Percentiles rank a stretch among this genome's conserved stretches.
phyloP scores from a whole-genome alignment of 176 grass and related monocot genomes.

The Pontederia crassipes region DNA sequence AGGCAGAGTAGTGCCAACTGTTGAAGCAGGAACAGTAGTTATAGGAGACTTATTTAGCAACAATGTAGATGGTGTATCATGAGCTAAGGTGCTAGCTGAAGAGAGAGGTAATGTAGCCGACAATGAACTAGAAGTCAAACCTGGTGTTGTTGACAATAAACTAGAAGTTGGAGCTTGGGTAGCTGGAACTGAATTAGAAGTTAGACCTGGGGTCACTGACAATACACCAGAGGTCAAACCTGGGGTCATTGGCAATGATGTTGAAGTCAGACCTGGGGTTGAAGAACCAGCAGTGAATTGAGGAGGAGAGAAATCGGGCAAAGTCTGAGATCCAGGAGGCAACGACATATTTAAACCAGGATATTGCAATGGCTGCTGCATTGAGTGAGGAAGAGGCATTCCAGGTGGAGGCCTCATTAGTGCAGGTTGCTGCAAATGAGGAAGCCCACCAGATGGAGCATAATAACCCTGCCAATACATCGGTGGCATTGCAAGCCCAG shows the following conservation, averaged over 20 bases:
- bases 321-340: conserved; percentile 52
- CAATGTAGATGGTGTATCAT: conserved; percentile 42
- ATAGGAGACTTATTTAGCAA: conserved; percentile 30
- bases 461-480: conserved; percentile 82
- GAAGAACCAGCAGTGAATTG: conserved; percentile 38
- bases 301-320: conserved; percentile 55
- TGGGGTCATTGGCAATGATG: too few species aligned
- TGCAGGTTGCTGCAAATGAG: conserved; percentile 58
- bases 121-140: conserved; percentile 27
- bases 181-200: conserved; percentile 1
- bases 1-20: conserved; percentile 32
- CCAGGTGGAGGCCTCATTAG: conserved; percentile 45
- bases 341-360: conserved; percentile 43
- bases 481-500: conserved; percentile 37
- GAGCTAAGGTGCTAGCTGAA: conserved; percentile 33
- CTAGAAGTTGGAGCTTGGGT: conserved; percentile 23
- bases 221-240: conserved; percentile 24
- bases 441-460: conserved; percentile 40
- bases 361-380: conserved; percentile 43
- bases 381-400: conserved; percentile 36
- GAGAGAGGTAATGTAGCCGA: conserved; percentile 28
- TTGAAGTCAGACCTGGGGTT: conserved; percentile 15
- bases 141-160: conserved; percentile 25
- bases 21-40: conserved; percentile 26
- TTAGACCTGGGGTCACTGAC: conserved; percentile 14